Percentiles rank a stretch among this genome's conserved stretches.
Conservation (phyloP, 1,284 basidiomycete species). For the Cutaneotrichosporon cavernicola region DNA sequence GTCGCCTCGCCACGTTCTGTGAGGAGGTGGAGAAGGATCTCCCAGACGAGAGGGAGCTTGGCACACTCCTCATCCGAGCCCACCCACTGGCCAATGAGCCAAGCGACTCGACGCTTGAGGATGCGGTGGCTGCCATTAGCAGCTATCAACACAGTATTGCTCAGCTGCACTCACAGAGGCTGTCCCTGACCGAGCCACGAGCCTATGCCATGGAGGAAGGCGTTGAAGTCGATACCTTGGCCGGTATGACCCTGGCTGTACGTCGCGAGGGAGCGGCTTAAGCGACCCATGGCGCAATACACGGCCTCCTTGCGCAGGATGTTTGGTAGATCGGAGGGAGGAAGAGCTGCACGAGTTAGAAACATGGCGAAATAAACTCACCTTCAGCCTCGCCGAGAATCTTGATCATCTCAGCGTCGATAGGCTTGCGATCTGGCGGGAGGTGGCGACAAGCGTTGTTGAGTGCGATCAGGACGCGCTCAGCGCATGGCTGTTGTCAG, state of each 20-base stretch:
- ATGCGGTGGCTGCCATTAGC: constrained; percentile 67
- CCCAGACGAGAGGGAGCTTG: constrained; percentile 69
- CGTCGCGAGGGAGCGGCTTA: constrained; percentile 62
- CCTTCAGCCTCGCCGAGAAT: constrained; percentile 62
- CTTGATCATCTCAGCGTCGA: constrained; percentile 67
- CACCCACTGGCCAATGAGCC: constrained; percentile 83
- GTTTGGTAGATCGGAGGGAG: constrained; percentile 60
- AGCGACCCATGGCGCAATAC: constrained; percentile 83
- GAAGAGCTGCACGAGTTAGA: constrained; percentile 30
- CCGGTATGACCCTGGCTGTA: constrained; percentile 23
- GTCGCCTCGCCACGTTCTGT: constrained; percentile 66
- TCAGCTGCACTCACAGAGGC: constrained; percentile 35
- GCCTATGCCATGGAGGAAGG: constrained; percentile 35
- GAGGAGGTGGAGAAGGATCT: constrained; percentile 71
- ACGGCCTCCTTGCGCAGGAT: constrained; percentile 80
- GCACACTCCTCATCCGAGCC: constrained; percentile 62
- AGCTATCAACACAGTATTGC: neutral
- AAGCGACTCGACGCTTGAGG: constrained; percentile 82
- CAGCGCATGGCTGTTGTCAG: constrained; percentile 67
- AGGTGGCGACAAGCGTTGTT: constrained; percentile 70
- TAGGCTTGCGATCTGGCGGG: constrained; percentile 51
- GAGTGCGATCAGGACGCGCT: constrained; percentile 77
- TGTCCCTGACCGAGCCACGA: constrained; percentile 42
- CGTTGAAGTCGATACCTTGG: constrained; percentile 42
- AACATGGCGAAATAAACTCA: neutral